Evolutionary conservation across 257 asterid genomes (phyloP).

Genomic region (Coffea eugenioides): DNA sequence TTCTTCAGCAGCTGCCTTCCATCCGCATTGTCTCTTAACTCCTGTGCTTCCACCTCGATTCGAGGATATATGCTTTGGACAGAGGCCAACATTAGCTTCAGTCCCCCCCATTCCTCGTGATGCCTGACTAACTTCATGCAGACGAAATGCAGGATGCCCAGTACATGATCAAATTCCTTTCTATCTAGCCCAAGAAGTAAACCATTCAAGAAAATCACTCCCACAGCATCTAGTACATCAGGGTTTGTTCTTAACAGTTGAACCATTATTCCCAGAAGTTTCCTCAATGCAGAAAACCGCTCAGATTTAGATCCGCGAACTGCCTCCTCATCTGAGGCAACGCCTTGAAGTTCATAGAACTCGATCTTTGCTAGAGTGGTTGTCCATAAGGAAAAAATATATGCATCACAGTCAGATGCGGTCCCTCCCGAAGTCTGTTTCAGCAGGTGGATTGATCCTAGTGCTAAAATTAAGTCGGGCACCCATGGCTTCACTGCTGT

Average conservation of each 20-base stretch:
- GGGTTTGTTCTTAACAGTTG: constrained; percentile 46
- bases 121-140: constrained; percentile 49
- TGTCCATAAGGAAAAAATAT: constrained; percentile 58
- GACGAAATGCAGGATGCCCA: constrained; percentile 70
- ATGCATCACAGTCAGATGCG: constrained; percentile 23
- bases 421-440: constrained; percentile 36
- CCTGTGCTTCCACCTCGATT: constrained; percentile 42
- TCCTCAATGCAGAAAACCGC: constrained; percentile 52
- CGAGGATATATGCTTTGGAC: constrained; percentile 42
- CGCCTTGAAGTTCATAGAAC: constrained; percentile 45
- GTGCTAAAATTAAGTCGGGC: constrained; percentile 75
- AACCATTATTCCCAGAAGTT: constrained; percentile 44
- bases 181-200: constrained; percentile 44
- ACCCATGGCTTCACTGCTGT: constrained; percentile 65
- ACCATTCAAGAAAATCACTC: constrained; percentile 45
- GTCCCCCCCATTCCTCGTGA: constrained; percentile 53
- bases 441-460: constrained; percentile 57
- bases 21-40: constrained; percentile 26
- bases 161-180: constrained; percentile 43
- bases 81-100: constrained; percentile 44
- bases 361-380: constrained; percentile 59
- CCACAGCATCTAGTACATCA: constrained; percentile 67
- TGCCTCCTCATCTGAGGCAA: constrained; percentile 39
- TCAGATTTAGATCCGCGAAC: constrained; percentile 26
- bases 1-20: constrained; percentile 39